Evolutionary conservation across 2,329 filamentous ascomycete species (phyloP).

Genomic region (Scorias spongiosa): DNA sequence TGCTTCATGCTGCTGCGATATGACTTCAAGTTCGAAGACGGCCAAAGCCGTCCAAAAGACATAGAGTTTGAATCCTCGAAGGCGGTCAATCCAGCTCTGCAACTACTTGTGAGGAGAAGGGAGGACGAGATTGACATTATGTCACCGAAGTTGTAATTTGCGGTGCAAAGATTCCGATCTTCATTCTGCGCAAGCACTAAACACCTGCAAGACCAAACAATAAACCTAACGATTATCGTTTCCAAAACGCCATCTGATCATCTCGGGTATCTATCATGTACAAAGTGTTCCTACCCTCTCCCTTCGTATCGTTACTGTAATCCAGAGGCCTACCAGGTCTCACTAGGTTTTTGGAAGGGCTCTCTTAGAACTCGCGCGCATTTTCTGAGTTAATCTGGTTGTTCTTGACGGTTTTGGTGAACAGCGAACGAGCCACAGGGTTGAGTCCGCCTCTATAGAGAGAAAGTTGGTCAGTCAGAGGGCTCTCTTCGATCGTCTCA

Average conservation of each 20-base stretch:
- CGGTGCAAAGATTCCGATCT: too few relatives aligned
- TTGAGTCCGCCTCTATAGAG: not conserved
- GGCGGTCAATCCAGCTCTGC: not conserved
- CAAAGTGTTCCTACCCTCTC: too few relatives aligned
- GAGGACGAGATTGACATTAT: not conserved
- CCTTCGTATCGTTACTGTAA: too few relatives aligned
- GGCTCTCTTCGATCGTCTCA: too few relatives aligned
- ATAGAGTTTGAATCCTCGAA: conserved; percentile 2
- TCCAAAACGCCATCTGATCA: too few relatives aligned
- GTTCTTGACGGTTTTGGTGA: not conserved
- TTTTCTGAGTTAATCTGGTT: not conserved
- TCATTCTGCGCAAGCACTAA: too few relatives aligned
- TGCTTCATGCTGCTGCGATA: conserved; percentile 20
- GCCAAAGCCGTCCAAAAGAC: conserved; percentile 3
- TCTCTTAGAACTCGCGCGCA: not conserved
- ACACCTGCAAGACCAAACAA: too few relatives aligned
- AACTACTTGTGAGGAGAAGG: not conserved
- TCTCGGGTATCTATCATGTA: too few relatives aligned
- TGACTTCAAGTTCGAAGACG: conserved; percentile 15
- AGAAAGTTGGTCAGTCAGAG: too few relatives aligned
- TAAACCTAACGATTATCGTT: too few relatives aligned
- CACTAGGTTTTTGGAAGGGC: too few relatives aligned
- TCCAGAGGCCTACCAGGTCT: too few relatives aligned
- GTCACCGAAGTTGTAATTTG: not conserved
- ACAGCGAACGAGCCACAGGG: not conserved